These are phyloP conservation scores for Boletus reticulatus DNA, from an alignment of 768 basidiomycete species.

Conservation along the genomic window DNA sequence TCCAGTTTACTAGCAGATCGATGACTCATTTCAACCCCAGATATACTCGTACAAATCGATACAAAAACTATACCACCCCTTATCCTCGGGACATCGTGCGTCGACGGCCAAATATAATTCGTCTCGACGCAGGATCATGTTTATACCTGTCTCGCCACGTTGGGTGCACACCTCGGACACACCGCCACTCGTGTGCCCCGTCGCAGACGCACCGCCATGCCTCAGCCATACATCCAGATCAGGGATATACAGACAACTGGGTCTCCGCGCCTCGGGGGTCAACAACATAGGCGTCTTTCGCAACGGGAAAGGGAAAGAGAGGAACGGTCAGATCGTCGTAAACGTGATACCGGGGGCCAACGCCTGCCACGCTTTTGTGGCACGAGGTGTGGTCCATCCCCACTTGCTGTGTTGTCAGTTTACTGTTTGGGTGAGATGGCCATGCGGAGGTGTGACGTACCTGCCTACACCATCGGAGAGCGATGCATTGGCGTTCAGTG, in stretches of 20 bases:
- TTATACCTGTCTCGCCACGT: slow-evolving; percentile 21
- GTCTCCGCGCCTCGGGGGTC: slow-evolving; percentile 11
- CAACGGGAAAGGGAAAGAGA: slow-evolving; percentile 9
- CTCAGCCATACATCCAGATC: slow-evolving; percentile 7
- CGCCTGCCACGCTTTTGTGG: slow-evolving; percentile 17
- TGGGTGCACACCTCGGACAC: not conserved
- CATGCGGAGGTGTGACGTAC: slow-evolving; percentile 1
- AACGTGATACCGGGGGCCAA: not conserved
- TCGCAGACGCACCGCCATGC: not conserved
- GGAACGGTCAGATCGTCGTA: not conserved
- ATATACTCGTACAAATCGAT: slow-evolving; percentile 13
- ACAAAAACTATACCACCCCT: not conserved
- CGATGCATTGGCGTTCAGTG: not conserved
- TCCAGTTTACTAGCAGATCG: no score
- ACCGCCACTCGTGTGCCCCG: no score
- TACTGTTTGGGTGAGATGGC: not conserved
- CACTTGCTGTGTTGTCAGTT: not conserved
- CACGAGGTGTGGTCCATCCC: no score
- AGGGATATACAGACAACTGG: slow-evolving; percentile 10
- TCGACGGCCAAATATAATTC: not conserved
- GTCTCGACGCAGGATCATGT: slow-evolving; percentile 21
- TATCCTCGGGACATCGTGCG: slow-evolving; percentile 9
- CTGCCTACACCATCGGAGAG: not conserved
- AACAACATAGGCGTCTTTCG: slow-evolving; percentile 4
- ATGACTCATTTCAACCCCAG: not conserved